A percentile compares a stretch with the other conserved stretches of the same genome.
These are phyloP conservation scores for Viola odorata DNA, from an alignment of 345 rosid species.

Conservation along the genomic window DNA sequence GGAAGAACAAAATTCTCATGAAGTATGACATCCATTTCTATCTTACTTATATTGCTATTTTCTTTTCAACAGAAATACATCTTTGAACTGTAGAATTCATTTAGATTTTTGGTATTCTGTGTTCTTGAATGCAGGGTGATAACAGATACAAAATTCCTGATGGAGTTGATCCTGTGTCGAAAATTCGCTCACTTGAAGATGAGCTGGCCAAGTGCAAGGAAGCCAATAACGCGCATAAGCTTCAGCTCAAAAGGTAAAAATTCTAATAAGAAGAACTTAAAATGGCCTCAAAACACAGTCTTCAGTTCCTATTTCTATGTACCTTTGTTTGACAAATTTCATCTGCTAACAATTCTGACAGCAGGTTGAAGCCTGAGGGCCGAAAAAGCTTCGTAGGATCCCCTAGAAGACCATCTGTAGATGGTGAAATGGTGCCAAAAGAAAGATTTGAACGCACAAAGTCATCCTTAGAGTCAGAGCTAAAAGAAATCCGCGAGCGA, in stretches of 20 bases:
- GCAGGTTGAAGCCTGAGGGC: slow-evolving; percentile 28
- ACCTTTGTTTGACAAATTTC: background rate
- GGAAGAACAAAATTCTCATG: slow-evolving; percentile 30
- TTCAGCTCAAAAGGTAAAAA: slow-evolving; percentile 30
- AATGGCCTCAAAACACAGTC: background rate
- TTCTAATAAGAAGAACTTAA: background rate
- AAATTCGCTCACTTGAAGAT: slow-evolving; percentile 29
- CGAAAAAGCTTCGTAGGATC: slow-evolving; percentile 16
- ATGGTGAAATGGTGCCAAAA: slow-evolving; percentile 36
- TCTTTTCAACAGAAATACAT: background rate
- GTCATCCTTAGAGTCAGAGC: slow-evolving; percentile 46
- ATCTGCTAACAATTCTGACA: background rate
- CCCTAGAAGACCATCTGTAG: slow-evolving; percentile 29
- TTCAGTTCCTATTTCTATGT: background rate
- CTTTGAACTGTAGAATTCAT: background rate
- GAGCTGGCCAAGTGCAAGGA: slow-evolving; percentile 26
- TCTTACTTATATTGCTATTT: background rate
- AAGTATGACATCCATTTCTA: slow-evolving; percentile 18
- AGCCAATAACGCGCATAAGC: slow-evolving; percentile 24
- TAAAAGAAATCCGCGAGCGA: slow-evolving; percentile 46
- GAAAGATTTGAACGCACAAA: slow-evolving; percentile 42
- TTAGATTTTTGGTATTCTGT: background rate
- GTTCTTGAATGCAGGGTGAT: slow-evolving; percentile 19
- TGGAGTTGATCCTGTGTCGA: slow-evolving; percentile 14
- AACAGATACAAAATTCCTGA: slow-evolving; percentile 4